Evolutionary conservation across 1,139 yeast genomes (phyloP), one percentile per base, ranked within the genome.

Genomic region (Taphrina communis): DNA sequence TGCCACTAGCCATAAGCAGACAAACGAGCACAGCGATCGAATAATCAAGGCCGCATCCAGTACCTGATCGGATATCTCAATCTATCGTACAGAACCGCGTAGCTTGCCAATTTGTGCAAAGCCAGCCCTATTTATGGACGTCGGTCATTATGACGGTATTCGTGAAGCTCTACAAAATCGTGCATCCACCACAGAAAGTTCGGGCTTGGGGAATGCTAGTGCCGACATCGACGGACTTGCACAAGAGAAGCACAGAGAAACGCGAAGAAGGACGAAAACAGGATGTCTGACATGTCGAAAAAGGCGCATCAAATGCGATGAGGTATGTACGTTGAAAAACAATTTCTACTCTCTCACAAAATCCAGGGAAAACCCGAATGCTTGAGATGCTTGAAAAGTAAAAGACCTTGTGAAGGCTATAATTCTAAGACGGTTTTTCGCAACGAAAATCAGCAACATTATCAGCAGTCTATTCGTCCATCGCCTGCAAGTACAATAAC

Each of bases 221-320:
- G 2, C 31, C 21, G 53, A 21, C 9, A 6, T 25, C 31, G 53
- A 50, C 21, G 21, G 14, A 7, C 31, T 21, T 8, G 36, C 36
- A 2, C 53, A 19, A n/a, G 53, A 50, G 8, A 50, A 50, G n/a
- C 53, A 50, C 36, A 21, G 71, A 58, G 73, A 72, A 52, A 70
- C 72, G 63, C 72, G 72, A 67, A 65, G 73, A 25, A 70, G 77
- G 51, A 75, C 77, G 9, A 75, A 75, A 56, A 74, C 76, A 11
- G 77, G 77, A 17, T 75, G 77, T 56, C 67, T 74, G 66, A 75
- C 77, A 8, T 75, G 77, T 63, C 74, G 76, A 51, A 73, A 75
- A 68, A 72, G 77, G 11, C 73, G 75, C 9, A 72, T 74, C 41
- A 74, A 74, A 52, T 74, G 76, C 65, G 76, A 74, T 68, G 76